phyloP scores from a whole-genome alignment of 202 grass and related monocot species.

The Zoysia matrella region DNA sequence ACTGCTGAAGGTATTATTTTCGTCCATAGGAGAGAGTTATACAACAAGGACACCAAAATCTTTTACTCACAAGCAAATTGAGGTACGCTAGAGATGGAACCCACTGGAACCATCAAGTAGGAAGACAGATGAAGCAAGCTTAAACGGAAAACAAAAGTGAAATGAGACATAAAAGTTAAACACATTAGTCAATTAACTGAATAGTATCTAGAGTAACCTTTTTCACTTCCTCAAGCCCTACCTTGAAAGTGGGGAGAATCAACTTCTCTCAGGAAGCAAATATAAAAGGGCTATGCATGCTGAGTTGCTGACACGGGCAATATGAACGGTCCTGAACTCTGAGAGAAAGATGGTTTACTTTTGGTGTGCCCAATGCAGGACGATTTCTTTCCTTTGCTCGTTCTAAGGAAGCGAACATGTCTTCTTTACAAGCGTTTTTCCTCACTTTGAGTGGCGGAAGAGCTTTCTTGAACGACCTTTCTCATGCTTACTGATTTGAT shows the following conservation, averaged over 20 bases:
- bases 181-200: too few relatives aligned
- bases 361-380: conserved; percentile 90
- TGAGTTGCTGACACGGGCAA: too few relatives aligned
- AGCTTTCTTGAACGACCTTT: conserved; percentile 36
- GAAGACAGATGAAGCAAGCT: too few relatives aligned
- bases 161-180: too few relatives aligned
- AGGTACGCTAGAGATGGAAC: too few relatives aligned
- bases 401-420: conserved; percentile 77
- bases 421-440: conserved; percentile 53
- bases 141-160: too few relatives aligned
- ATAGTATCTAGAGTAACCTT: conserved; percentile 93
- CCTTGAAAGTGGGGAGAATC: not conserved
- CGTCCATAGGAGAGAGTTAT: too few relatives aligned
- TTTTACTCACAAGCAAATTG: too few relatives aligned
- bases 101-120: too few relatives aligned
- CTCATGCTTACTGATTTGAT: conserved; percentile 37
- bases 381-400: conserved; percentile 92
- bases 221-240: conserved; percentile 98
- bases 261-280: conserved; percentile 30
- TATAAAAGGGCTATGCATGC: conserved; percentile 3
- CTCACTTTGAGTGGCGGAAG: conserved; percentile 48
- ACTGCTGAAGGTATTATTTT: too few relatives aligned
- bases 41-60: too few relatives aligned
- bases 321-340: conserved; percentile 30
- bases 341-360: conserved; percentile 56